Evolutionary conservation across 2,329 filamentous ascomycete genomes (phyloP), one percentile per base, ranked within the genome.

Genomic region (Metarhizium sp.): DNA sequence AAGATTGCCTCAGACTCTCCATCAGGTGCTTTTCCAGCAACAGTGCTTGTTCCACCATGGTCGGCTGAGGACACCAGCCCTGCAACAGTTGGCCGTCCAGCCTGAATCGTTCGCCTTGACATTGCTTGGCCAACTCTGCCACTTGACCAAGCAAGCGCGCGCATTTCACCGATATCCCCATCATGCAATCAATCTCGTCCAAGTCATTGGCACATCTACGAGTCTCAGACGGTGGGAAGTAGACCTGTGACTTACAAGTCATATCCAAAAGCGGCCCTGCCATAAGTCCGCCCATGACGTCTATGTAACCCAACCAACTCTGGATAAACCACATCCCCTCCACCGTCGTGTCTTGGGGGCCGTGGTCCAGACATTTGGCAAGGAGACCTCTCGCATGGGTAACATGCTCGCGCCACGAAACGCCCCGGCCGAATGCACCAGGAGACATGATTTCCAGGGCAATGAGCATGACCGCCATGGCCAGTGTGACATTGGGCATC

Each of bases 361-460:
- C 20, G 2, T 70, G 72, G 25, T 69, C 69, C 4, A 74, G 68
- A 6, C 87, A 82, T 3, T 83, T 79, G 14, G 84, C 75, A 62
- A 92, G 91, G 61, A 95, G 82, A 62, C 87, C 81, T 2, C 90
- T 82, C 1, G 90, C 89, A 53, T 90, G 81, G 55, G 82, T 82
- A 1, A 95, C 78, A 68, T 95, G 89, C 52, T 80, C 81, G 65
- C 91, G 88, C 90, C 90, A 95, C 1, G 87, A 80, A 53, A 92
- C 87, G 1, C 82, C 78, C n/a, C 89, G 85, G 54, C 87, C 88
- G 64, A 94, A 92, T 0, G 87, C 87, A 55, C 85, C 86, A 0
- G 90, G 90, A 0, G 87, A 90, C 51, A 94, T 85, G 55, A 94
- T 92, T 64, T 94, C 88, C 20, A 94, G 75, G 1, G 88, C 92